phyloP scores from a whole-genome alignment of 148 eudicot species.

The Rhododendron molle region DNA sequence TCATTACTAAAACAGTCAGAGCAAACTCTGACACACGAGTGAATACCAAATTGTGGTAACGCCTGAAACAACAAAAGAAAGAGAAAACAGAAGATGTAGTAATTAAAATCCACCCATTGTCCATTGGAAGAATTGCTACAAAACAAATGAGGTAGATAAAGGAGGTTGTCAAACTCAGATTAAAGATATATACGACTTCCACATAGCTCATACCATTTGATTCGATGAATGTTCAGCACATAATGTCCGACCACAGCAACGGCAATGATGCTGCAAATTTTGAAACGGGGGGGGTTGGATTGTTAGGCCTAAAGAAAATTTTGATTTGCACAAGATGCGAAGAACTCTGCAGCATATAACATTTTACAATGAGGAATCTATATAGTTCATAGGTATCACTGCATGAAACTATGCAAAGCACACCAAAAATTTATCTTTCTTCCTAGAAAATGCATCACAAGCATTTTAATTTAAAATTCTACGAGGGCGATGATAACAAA shows the following conservation, averaged over 20 bases:
- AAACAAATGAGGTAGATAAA: neutral
- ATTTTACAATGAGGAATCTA: neutral
- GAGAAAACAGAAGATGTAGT: neutral
- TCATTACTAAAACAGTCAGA: slow-evolving; percentile 71
- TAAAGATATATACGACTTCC: neutral
- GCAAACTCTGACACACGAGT: slow-evolving; percentile 80
- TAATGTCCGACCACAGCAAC: slow-evolving; percentile 87
- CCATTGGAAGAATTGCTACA: neutral
- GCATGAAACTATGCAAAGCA: neutral
- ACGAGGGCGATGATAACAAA: neutral
- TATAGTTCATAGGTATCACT: neutral
- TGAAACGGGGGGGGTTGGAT: neutral
- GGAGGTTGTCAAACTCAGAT: neutral
- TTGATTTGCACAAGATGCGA: neutral
- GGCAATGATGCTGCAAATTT: slow-evolving; percentile 85
- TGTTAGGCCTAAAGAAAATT: neutral
- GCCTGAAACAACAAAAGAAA: slow-evolving; percentile 50
- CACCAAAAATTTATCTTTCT: neutral
- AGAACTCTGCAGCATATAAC: neutral
- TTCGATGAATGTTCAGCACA: slow-evolving; percentile 87
- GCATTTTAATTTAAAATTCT: neutral
- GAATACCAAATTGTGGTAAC: slow-evolving; percentile 83
- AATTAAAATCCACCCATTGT: slow-evolving; percentile 5
- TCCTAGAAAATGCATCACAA: neutral
- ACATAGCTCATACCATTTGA: slow-evolving; percentile 63